A percentile compares a stretch with the other conserved stretches of the same genome.
Evolutionary conservation across 2,329 filamentous ascomycete genomes (phyloP).

Genomic region (Colletotrichum gloeosporioides): DNA sequence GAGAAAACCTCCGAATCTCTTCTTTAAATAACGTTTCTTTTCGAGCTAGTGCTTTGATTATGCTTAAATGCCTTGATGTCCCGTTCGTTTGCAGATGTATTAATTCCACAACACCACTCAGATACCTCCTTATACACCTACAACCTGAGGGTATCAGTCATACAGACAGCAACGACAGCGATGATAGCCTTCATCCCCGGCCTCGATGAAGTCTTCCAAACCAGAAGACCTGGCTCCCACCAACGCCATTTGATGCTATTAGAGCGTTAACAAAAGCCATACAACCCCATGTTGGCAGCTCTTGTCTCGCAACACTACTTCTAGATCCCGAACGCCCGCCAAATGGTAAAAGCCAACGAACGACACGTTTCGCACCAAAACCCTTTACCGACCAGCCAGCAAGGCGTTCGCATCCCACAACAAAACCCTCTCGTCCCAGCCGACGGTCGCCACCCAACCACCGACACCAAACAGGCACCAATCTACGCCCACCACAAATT

Average conservation of each 20-base stretch:
- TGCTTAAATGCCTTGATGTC: background rate
- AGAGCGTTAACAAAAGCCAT: background rate
- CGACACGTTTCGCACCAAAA: background rate
- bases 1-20: slow-evolving; percentile 8
- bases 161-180: background rate
- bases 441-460: slow-evolving; percentile 93
- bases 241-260: background rate
- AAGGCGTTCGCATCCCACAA: slow-evolving; percentile 84
- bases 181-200: background rate
- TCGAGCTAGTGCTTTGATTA: background rate
- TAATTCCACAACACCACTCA: background rate
- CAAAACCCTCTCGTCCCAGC: slow-evolving; percentile 91
- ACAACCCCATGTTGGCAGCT: background rate
- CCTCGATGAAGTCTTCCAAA: background rate
- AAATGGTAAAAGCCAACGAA: background rate
- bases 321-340: background rate
- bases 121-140: background rate
- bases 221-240: background rate
- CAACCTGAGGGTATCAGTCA: background rate
- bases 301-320: background rate
- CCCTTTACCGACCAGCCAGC: slow-evolving; percentile 26
- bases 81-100: background rate
- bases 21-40: background rate
- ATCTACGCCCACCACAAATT: slow-evolving; percentile 95
- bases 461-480: slow-evolving; percentile 97